A percentile compares a stretch with the other conserved stretches of the same genome.
phyloP scores from a whole-genome alignment of 2,329 filamentous ascomycete genomes.

The Microascus cirrosus region DNA sequence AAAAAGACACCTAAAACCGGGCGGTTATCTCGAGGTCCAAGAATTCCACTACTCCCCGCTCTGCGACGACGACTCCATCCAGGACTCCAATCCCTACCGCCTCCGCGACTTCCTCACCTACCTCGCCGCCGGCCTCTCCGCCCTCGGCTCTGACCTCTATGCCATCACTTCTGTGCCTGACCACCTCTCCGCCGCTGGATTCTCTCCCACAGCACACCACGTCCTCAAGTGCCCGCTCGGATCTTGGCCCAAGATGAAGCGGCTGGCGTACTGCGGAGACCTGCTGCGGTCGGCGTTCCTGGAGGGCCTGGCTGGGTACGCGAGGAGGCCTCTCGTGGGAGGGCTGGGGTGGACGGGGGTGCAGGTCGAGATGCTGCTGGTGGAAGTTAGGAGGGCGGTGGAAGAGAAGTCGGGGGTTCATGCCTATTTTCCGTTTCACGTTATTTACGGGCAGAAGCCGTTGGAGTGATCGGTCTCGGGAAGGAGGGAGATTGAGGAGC shows the following conservation, averaged over 20 bases:
- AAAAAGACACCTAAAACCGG: conserved; percentile 36
- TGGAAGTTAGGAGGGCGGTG: conserved; percentile 27
- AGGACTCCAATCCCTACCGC: conserved; percentile 26
- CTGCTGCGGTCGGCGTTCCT: conserved; percentile 30
- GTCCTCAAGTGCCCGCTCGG: conserved; percentile 36
- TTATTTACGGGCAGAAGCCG: conserved; percentile 26
- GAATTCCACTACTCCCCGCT: conserved; percentile 29
- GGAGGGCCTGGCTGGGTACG: conserved; percentile 26
- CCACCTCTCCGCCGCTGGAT: conserved; percentile 28
- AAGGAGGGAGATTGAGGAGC: neutral
- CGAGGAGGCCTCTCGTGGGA: conserved; percentile 24
- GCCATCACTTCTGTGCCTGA: conserved; percentile 22
- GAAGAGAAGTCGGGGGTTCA: conserved; percentile 20
- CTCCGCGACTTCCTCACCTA: conserved; percentile 32
- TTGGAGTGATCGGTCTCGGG: neutral
- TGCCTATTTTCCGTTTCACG: conserved; percentile 27
- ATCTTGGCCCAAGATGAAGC: conserved; percentile 30
- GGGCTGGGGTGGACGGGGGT: conserved; percentile 26
- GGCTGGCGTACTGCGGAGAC: conserved; percentile 31
- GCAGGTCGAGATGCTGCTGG: conserved; percentile 31
- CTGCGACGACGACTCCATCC: conserved; percentile 32
- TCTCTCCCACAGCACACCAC: conserved; percentile 25
- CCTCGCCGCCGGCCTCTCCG: conserved; percentile 26
- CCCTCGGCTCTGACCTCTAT: conserved; percentile 28
- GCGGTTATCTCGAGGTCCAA: conserved; percentile 38